phyloP scores from a whole-genome alignment of 148 eudicot genomes.

The Chenopodium berlandieri region DNA sequence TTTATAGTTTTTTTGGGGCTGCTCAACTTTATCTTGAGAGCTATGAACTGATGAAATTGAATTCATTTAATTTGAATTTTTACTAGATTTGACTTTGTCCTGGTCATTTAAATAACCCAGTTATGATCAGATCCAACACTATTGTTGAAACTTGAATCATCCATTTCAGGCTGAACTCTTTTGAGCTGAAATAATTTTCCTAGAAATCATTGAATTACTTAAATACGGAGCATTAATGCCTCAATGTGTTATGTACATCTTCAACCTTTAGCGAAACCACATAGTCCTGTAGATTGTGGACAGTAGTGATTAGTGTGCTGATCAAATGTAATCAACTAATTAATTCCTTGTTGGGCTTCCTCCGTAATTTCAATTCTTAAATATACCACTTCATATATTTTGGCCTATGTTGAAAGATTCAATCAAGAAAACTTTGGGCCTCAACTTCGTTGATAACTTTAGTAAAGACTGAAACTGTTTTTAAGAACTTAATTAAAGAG shows the following conservation, averaged over 20 bases:
- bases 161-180: not conserved
- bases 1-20: not conserved
- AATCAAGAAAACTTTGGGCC: not conserved
- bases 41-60: slow-evolving; percentile 2
- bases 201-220: not conserved
- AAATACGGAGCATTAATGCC: no score
- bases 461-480: not conserved
- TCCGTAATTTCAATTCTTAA: not conserved
- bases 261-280: not conserved
- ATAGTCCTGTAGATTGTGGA: not conserved
- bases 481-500: not conserved
- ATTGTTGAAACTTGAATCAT: not conserved
- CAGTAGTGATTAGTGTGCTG: not conserved
- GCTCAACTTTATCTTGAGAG: not conserved
- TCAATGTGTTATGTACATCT: not conserved
- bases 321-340: not conserved
- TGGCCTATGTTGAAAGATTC: not conserved
- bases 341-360: not conserved
- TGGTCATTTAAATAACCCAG: not conserved
- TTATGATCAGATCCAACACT: not conserved
- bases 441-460: not conserved
- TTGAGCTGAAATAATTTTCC: not conserved
- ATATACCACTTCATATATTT: not conserved
- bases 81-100: not conserved
- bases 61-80: not conserved